Evolutionary conservation across 805 yeast species (phyloP).

Genomic region (Candida multigemmis): DNA sequence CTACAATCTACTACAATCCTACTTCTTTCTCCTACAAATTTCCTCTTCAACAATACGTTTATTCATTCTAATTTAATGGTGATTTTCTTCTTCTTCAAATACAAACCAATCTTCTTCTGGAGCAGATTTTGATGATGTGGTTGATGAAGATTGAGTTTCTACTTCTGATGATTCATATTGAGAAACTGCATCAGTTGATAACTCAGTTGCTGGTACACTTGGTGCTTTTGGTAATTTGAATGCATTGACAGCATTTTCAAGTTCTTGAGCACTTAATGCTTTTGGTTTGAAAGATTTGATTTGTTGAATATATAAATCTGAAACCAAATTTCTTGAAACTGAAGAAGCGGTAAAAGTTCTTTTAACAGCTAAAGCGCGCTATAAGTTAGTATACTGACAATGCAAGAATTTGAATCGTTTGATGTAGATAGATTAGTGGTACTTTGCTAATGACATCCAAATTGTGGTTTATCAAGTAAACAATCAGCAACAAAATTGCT

Average conservation of each 20-base stretch:
- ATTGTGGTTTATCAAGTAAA: too few species aligned
- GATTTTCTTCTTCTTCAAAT: constrained; percentile 56
- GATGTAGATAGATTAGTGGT: too few species aligned
- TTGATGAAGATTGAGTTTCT: constrained; percentile 43
- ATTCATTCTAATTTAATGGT: constrained; percentile 26
- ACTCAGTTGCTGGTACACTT: constrained; percentile 61
- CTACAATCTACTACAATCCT: background rate
- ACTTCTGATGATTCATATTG: constrained; percentile 66
- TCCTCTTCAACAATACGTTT: background rate
- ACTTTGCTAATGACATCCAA: too few species aligned
- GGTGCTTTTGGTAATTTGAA: constrained; percentile 83
- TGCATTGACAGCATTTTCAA: constrained; percentile 70
- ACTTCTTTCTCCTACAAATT: background rate
- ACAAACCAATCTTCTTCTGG: constrained; percentile 74
- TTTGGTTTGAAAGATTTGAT: constrained; percentile 84
- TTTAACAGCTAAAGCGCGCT: constrained; percentile 27
- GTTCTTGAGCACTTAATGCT: constrained; percentile 61
- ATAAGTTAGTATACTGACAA: constrained; percentile 4
- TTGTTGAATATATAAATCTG: constrained; percentile 82
- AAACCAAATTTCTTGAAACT: constrained; percentile 50
- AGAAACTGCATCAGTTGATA: constrained; percentile 56
- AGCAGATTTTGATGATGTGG: constrained; percentile 27
- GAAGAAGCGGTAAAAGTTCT: constrained; percentile 35
- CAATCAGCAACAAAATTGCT: too few species aligned
- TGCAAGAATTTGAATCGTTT: constrained; percentile 5